Base-by-base conservation (phyloP, 2,329 filamentous ascomycete genomes). In the Epichloe hybrida region DNA sequence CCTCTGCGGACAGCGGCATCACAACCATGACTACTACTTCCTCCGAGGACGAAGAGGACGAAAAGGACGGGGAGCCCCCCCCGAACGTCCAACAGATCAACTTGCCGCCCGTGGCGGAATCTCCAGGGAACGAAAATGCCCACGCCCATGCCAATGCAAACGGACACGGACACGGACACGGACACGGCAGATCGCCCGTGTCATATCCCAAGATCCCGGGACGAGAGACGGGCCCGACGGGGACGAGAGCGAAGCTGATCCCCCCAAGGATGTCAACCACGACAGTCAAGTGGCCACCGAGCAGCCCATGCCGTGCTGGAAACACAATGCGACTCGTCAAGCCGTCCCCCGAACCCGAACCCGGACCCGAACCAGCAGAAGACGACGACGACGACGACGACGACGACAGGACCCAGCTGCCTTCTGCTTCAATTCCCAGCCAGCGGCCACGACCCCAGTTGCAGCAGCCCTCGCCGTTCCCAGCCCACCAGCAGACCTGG, bases 101-200 rank as follows among this genome's bases (percentile, higher is more conserved):
- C 43, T 64, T 77, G 4, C 74, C 75, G 0, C 75, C 74, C 1
- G 74, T 78, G 5, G 64, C 63, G 12, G 74, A 78, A 56, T 74
- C 72, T 0, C 73, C 72, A 3, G 60, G 61, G 13, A 62, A 64
- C 7, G 56, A 49, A 41, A 56, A 58, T 36, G 20, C 31, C 20
- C 12, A 38, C 7, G 23, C 23, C 23, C 6, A 7, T 27, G 23
- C 23, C 2, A 27, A 39, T 4, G 17, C 6, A 27, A 8, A n/a
- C 15, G 59, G 27, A 27, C 27, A 27, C 7, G 27, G 23, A 23
- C 23, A 23, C 5, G 23, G 64, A 23, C 6, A 23, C 23, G 23
- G 27, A 31, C 27, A 31, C 27, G 27, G 64, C 21, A 61, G 61
- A 15, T 64, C 67, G 36, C 64, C 65, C 13, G 64, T 59, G 11